These are phyloP conservation scores for Aureobasidium leucospermi DNA, from an alignment of 2,329 filamentous ascomycete genomes.

Conservation along the genomic window DNA sequence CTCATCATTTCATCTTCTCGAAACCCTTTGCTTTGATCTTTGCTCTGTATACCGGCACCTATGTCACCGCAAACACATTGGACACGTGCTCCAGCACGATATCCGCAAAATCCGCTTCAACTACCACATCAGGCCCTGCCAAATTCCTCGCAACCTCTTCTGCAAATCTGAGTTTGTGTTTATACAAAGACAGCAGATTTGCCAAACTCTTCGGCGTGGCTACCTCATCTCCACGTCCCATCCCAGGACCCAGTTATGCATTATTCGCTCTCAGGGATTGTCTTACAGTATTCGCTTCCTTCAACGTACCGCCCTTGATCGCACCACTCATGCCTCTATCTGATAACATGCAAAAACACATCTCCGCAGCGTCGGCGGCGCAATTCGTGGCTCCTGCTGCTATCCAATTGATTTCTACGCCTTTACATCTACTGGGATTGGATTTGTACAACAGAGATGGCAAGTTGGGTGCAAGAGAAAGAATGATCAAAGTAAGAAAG, in stretches of 20 bases:
- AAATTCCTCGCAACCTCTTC: slow-evolving; percentile 76
- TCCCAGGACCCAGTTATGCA: slow-evolving; percentile 63
- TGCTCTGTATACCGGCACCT: slow-evolving; percentile 76
- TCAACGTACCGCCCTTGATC: slow-evolving; percentile 78
- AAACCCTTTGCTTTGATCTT: slow-evolving; percentile 62
- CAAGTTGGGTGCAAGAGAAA: slow-evolving; percentile 46
- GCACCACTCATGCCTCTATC: slow-evolving; percentile 55
- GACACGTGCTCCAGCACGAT: slow-evolving; percentile 70
- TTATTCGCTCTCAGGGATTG: slow-evolving; percentile 80
- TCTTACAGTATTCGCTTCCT: slow-evolving; percentile 83
- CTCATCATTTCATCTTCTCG: slow-evolving; percentile 54
- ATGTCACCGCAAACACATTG: slow-evolving; percentile 78
- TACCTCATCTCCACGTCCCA: slow-evolving; percentile 39
- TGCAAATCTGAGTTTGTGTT: slow-evolving; percentile 78
- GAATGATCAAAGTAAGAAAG: slow-evolving; percentile 58
- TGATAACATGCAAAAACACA: slow-evolving; percentile 45
- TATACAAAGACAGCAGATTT: slow-evolving; percentile 86
- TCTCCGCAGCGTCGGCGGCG: slow-evolving; percentile 46
- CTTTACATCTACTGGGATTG: slow-evolving; percentile 75
- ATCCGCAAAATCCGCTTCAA: slow-evolving; percentile 47
- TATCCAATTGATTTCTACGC: slow-evolving; percentile 73
- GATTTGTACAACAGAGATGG: slow-evolving; percentile 72
- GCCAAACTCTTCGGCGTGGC: slow-evolving; percentile 70
- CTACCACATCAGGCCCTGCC: slow-evolving; percentile 63
- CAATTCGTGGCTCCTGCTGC: slow-evolving; percentile 75